These are phyloP conservation scores for Taphrina flavorubra DNA, from an alignment of 1,139 yeast species.

Conservation along the genomic window DNA sequence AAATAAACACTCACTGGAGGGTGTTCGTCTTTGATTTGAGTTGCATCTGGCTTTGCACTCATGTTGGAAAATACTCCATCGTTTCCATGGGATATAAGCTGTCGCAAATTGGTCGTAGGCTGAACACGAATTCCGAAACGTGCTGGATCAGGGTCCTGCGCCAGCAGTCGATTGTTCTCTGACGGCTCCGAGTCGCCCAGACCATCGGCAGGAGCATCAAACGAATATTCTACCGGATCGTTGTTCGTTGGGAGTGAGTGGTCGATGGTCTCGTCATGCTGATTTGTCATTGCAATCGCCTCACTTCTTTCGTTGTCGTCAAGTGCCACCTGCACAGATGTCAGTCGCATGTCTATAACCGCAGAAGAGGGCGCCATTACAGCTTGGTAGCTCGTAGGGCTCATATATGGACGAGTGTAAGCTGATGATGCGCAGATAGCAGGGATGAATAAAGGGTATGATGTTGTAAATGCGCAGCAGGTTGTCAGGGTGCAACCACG, in stretches of 20 bases:
- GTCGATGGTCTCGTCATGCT: neutral
- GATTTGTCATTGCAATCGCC: conserved; percentile 15
- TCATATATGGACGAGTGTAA: neutral
- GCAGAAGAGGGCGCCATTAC: neutral
- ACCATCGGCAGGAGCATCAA: conserved; percentile 27
- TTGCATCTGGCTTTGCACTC: conserved; percentile 76
- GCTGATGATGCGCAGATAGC: neutral
- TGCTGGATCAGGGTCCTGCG: conserved; percentile 29
- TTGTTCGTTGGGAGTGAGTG: neutral
- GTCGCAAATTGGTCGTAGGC: conserved; percentile 10
- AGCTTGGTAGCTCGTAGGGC: conserved; percentile 5
- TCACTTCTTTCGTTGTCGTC: conserved; percentile 1
- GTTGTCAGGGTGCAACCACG: neutral
- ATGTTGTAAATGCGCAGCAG: conserved; percentile 10
- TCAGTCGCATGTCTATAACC: neutral
- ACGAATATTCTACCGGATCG: conserved; percentile 14
- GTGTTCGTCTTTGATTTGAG: conserved; percentile 52
- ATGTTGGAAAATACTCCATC: conserved; percentile 95
- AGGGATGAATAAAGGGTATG: neutral
- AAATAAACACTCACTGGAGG: conserved; percentile 62
- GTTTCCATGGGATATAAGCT: conserved; percentile 47
- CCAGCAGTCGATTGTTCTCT: conserved; percentile 16
- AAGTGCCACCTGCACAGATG: conserved; percentile 5
- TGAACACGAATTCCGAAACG: conserved; percentile 32
- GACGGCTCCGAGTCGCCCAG: neutral